Evolutionary conservation across 768 basidiomycete genomes (phyloP), one percentile per base, ranked within the genome.

Genomic region (Phylloporus arenicola): DNA sequence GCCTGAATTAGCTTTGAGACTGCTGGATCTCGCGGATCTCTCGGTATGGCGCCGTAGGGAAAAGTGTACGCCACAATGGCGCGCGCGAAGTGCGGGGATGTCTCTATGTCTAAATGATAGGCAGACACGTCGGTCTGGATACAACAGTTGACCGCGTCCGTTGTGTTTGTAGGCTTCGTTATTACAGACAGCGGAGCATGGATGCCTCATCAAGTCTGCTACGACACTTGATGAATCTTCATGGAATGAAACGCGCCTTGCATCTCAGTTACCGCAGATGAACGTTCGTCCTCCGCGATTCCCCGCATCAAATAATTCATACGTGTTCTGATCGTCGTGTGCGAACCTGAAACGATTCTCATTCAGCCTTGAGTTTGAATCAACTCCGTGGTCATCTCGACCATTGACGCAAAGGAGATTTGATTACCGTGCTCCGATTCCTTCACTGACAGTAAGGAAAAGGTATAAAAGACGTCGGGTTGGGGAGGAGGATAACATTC

Each of bases 391-490:
- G 19, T 38, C 37, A 12, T 38, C 37, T 6, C 14, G 33, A 1
- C 16, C 14, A 33, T 35, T 8, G 34, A 20, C 10, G 17, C 37
- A 19, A 20, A 38, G 17, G 10, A 20, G 19, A 37, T 25, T 25
- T 7, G 8, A 25, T 25, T 25, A 25, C 25, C 25, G 3, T 7
- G 25, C 25, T 7, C 29, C 11, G 11, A 30, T 20, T 22, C 16
- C 13, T 40, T 22, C 38, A 14, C 19, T 3, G 13, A 22, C 20
- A 22, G 4, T 4, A 30, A 30, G 19, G 19, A 30, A 45, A 48
- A 35, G 9, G 51, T 56, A 64, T 66, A 66, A 66, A 64, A 33
- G 22, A 43, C 10, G 3, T 39, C 27, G 4, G 8, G 16, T 42
- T 22, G 7, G 13, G 46, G 27, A 31, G 22, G 14, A 17, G n/a